Evolutionary conservation across 805 yeast species (phyloP), one percentile per base, ranked within the genome.

Genomic region (Sugiyamaella americana): DNA sequence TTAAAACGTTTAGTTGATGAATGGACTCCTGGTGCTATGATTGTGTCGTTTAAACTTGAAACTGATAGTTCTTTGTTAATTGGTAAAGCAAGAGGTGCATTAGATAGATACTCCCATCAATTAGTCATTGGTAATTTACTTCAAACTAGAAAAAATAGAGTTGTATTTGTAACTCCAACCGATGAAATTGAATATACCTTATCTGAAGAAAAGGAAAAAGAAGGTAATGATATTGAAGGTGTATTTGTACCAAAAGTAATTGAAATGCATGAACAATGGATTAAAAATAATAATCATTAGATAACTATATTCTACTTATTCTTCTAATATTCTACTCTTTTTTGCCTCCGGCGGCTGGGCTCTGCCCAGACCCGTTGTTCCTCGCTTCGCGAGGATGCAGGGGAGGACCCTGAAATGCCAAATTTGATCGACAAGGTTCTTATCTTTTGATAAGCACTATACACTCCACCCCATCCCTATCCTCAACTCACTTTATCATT

Each of bases 1-100:
- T 73, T 93, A 58, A 78, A 87, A 53, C 72, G 96, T 47, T 69
- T 93, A 51, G 97, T 89, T 1, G 94, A 87, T 53, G 75, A 80
- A 8, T 93, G 98, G 98, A 96, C 96, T 0, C 95, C 94, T 2
- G 78, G 81, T 10, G 94, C 97, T 1, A 85, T 88, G 95, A 87
- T 93, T 48, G 84, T 91, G 1, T 85, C 95, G 16, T 93, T 93
- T 69, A 93, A 93, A 64, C 74, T 93, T 43, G 98, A 93, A 61
- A 93, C 98, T 0, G 98, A 93, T 63, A 62, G 67, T 47, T 55
- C 69, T 5, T 77, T 93, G 20, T 69, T 93, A 52, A 73, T 88
- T 40, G 70, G 74, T 48, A 93, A 93, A 66, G 85, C 96, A 8
- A 70, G 71, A 43, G 79, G 75, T 48, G 97, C 98, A 0, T 72